phyloP scores from a whole-genome alignment of 2,329 filamentous ascomycete genomes.

The Nemania serpens region DNA sequence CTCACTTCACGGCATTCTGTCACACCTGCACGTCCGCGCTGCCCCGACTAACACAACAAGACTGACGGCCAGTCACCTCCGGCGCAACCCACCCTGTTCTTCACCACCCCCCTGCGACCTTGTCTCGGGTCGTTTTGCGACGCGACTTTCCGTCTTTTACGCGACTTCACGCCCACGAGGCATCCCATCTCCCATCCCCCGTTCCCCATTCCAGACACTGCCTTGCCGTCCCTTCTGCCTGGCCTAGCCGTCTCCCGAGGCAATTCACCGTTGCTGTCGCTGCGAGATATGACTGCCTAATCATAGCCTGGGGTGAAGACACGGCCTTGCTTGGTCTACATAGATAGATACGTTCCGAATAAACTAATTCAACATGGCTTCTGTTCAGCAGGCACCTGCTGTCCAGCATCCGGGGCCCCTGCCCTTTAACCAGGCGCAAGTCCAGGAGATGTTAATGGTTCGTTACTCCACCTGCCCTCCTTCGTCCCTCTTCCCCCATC shows the following conservation, averaged over 20 bases:
- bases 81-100: slow-evolving; percentile 9
- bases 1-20: slow-evolving; percentile 17
- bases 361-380: slow-evolving; percentile 68
- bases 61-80: slow-evolving; percentile 4
- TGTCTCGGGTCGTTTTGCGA: slow-evolving; percentile 23
- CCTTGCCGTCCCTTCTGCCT: slow-evolving; percentile 3
- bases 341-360: slow-evolving; percentile 26
- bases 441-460: slow-evolving; percentile 74
- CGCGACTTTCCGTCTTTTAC: slow-evolving; percentile 22
- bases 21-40: slow-evolving; percentile 9
- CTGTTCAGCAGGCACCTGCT: slow-evolving; percentile 73
- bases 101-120: background rate
- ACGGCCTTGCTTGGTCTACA: slow-evolving; percentile 30
- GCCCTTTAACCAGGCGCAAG: slow-evolving; percentile 73
- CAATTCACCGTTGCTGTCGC: slow-evolving; percentile 26
- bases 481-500: background rate
- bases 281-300: slow-evolving; percentile 39
- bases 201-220: background rate
- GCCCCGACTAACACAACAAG: slow-evolving; percentile 10
- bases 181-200: background rate
- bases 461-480: slow-evolving; percentile 8
- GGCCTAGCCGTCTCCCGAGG: slow-evolving; percentile 8
- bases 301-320: slow-evolving; percentile 31
- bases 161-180: slow-evolving; percentile 15
- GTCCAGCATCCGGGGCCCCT: slow-evolving; percentile 68